A percentile compares a stretch with the other conserved stretches of the same genome.
Evolutionary conservation across 139 green algal species (phyloP).

Genomic region (Penium margaritaceum): DNA sequence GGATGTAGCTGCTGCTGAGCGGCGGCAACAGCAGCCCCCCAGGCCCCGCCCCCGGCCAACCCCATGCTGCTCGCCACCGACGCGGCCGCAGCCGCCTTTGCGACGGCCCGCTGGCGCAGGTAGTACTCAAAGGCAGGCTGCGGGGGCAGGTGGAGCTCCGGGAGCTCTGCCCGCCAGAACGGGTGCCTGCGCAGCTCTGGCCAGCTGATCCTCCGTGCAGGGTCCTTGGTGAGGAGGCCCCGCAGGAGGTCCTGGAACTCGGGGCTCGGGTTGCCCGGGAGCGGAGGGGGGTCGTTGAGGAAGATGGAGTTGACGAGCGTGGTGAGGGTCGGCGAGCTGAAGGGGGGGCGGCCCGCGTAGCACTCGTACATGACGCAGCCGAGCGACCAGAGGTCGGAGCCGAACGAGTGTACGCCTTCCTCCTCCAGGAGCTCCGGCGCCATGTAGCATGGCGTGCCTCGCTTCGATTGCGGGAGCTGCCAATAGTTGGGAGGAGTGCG

Average conservation of each 20-base stretch:
- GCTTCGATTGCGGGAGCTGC: constrained; percentile 57
- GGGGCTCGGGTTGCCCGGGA: constrained; percentile 25
- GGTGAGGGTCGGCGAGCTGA: constrained; percentile 68
- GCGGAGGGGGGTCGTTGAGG: constrained; percentile 34
- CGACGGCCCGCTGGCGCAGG: constrained; percentile 50
- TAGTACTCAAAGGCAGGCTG: constrained; percentile 69
- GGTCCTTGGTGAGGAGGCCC: constrained; percentile 76
- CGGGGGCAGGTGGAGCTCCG: constrained; percentile 44
- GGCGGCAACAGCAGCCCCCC: too few relatives aligned
- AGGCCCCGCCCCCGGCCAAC: not conserved
- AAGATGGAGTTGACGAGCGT: constrained; percentile 60
- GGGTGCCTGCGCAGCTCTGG: constrained; percentile 47
- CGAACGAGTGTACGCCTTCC: constrained; percentile 66
- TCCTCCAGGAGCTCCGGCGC: constrained; percentile 86
- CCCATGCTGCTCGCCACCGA: not conserved
- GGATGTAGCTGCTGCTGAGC: constrained; percentile 5
- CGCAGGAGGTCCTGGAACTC: constrained; percentile 69
- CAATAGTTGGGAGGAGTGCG: not conserved
- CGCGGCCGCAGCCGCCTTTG: constrained; percentile 13
- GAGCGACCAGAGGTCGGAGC: constrained; percentile 81
- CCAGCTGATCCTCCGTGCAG: constrained; percentile 50
- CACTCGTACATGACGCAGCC: constrained; percentile 91
- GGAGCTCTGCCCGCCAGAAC: constrained; percentile 44
- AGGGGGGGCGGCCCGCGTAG: constrained; percentile 72
- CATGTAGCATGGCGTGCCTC: constrained; percentile 86